Conservation (phyloP, 352 stramenopile genomes). For the Nannochloropsis limnetica region DNA sequence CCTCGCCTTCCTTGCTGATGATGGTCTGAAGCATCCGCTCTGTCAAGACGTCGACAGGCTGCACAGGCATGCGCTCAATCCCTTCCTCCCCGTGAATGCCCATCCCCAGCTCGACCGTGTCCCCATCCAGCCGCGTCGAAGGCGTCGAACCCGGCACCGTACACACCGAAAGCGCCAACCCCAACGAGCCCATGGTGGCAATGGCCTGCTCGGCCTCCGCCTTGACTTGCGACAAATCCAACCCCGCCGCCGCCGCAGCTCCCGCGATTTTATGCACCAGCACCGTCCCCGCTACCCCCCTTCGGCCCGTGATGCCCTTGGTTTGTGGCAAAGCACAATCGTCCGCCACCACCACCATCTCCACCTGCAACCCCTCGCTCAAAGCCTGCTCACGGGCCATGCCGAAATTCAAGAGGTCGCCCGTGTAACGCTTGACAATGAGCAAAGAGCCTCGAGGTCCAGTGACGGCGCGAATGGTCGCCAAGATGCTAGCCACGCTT, state of each 20-base stretch:
- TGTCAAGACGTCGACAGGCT: slow-evolving; percentile 47
- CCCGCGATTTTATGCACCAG: slow-evolving; percentile 92
- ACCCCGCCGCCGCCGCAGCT: slow-evolving; percentile 67
- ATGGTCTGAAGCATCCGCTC: background rate
- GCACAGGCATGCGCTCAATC: slow-evolving; percentile 21
- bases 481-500: slow-evolving; percentile 78
- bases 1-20: slow-evolving; percentile 45
- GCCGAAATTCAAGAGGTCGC: slow-evolving; percentile 96
- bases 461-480: slow-evolving; percentile 77
- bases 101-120: slow-evolving; percentile 80
- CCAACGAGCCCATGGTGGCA: slow-evolving; percentile 77
- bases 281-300: slow-evolving; percentile 89
- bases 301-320: slow-evolving; percentile 86
- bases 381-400: slow-evolving; percentile 89
- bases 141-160: slow-evolving; percentile 76
- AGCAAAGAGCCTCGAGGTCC: slow-evolving; percentile 72
- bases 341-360: slow-evolving; percentile 92
- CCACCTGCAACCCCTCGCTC: slow-evolving; percentile 67
- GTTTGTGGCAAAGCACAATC: slow-evolving; percentile 68
- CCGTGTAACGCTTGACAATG: slow-evolving; percentile 98
- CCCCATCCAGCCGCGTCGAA: slow-evolving; percentile 59
- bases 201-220: slow-evolving; percentile 58
- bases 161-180: slow-evolving; percentile 83
- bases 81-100: slow-evolving; percentile 83
- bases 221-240: slow-evolving; percentile 66